phyloP scores from a whole-genome alignment of 192 early-diverging fungal genomes.

The Pilobolus umbonatus region DNA sequence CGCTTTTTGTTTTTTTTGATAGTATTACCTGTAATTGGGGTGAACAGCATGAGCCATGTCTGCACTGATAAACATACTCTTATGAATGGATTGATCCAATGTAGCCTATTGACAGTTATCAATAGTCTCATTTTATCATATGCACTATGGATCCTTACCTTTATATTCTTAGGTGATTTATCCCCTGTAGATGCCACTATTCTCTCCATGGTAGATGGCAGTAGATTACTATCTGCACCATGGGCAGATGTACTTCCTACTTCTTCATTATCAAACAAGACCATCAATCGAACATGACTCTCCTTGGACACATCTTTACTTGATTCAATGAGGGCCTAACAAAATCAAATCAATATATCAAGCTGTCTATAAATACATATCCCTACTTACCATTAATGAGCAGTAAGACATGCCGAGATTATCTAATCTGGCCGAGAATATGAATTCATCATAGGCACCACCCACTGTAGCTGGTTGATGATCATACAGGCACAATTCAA shows the following conservation, averaged over 20 bases:
- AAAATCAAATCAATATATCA: no score
- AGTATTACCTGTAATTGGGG: slow-evolving; percentile 65
- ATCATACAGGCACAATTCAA: slow-evolving; percentile 97
- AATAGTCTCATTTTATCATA: no score
- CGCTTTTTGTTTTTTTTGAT: not conserved
- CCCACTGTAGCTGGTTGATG: slow-evolving; percentile 87
- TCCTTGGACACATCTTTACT: slow-evolving; percentile 55
- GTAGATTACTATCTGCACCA: slow-evolving; percentile 87
- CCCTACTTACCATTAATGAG: slow-evolving; percentile 62
- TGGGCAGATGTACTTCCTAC: slow-evolving; percentile 89
- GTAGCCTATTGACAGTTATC: slow-evolving; percentile 1
- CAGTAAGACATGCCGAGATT: slow-evolving; percentile 96
- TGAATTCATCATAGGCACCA: slow-evolving; percentile 87
- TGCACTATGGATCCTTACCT: no score
- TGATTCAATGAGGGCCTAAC: slow-evolving; percentile 43
- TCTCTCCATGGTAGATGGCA: slow-evolving; percentile 69
- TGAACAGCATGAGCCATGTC: slow-evolving; percentile 94
- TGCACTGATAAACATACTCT: slow-evolving; percentile 83
- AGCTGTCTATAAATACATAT: no score
- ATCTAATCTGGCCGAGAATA: slow-evolving; percentile 89
- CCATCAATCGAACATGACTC: slow-evolving; percentile 74
- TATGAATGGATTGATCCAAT: slow-evolving; percentile 75
- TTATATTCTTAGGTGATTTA: slow-evolving; percentile 3
- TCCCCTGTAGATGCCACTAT: slow-evolving; percentile 44
- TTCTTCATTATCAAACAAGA: slow-evolving; percentile 98